Evolutionary conservation across 2,329 filamentous ascomycete species (phyloP), one percentile per base, ranked within the genome.

Genomic region (Microthyrium microscopicum): DNA sequence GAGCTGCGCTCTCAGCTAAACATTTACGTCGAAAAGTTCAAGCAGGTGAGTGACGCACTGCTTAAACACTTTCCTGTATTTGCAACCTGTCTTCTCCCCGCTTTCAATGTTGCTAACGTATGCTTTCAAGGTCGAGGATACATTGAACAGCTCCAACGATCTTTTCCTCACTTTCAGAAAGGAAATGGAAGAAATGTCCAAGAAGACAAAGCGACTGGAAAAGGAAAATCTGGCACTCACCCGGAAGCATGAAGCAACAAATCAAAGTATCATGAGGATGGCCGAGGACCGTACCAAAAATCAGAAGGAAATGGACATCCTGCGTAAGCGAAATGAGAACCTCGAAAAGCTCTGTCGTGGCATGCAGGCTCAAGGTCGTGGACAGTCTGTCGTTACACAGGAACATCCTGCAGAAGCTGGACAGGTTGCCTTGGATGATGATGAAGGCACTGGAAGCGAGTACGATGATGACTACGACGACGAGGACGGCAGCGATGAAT

Each of bases 181-280:
- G 60, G 89, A 95, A 58, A 95, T 95, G 85, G 89, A 95, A 58
- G 89, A 95, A 50, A 95, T 95, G 85, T 93, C 85, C 1, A 94
- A 94, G 62, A 95, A 95, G 62, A 93, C 87, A 5, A 94, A 94
- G 57, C 77, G 84, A 18, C 64, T 98, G 34, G 89, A 98, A 55
- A 93, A 93, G 58, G 89, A 98, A 50, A 95, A 98, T 48, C 77
- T 89, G 46, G 77, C 72, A 13, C 68, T 93, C 33, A 92, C 83
- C 43, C 73, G 87, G 36, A 93, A 94, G 56, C 87, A 94, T 54
- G 85, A 94, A 46, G 74, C 82, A 30, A 91, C 85, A 18, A 89
- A 89, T 48, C 77, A 81, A 43, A 95, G 93, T 55, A 94, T 98
- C 50, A 72, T 94, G 38, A 81, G 89, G 50, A 93, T 95, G 87